Evolutionary conservation across 2,329 filamentous ascomycete species (phyloP).

Genomic region (Stachybotrys echinatus): DNA sequence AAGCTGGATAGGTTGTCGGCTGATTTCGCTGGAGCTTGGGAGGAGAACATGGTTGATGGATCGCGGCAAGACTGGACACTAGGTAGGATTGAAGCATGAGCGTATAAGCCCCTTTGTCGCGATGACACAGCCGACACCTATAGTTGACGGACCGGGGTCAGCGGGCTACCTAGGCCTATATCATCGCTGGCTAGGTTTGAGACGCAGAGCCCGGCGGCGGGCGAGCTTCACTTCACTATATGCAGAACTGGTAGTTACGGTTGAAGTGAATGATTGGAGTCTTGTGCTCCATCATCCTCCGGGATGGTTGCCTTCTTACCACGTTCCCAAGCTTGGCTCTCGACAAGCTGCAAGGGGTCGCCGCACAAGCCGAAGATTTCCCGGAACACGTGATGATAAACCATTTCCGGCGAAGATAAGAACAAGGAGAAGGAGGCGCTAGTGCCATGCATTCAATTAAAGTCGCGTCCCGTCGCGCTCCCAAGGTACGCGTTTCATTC

Average conservation of each 20-base stretch:
- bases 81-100: not conserved
- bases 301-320: not conserved
- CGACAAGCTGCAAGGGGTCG: not conserved
- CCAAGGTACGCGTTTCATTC: too few species aligned
- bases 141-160: constrained; percentile 21
- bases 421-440: not conserved
- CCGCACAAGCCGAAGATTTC: not conserved
- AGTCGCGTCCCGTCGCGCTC: not conserved
- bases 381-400: not conserved
- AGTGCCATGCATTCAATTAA: not conserved
- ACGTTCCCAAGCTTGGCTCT: not conserved
- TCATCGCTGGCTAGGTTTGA: too few species aligned
- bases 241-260: too few species aligned
- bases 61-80: constrained; percentile 3
- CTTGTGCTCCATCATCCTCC: too few species aligned
- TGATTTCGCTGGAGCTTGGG: constrained; percentile 53
- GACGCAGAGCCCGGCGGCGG: too few species aligned
- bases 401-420: not conserved
- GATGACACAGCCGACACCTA: constrained; percentile 23
- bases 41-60: constrained; percentile 50
- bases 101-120: not conserved
- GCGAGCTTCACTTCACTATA: too few species aligned
- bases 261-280: too few species aligned
- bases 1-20: constrained; percentile 58
- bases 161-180: constrained; percentile 41